A percentile compares a stretch with the other conserved stretches of the same genome.
These are phyloP conservation scores for Trichoderma sp. DNA, from an alignment of 2,329 filamentous ascomycete genomes.

Conservation along the genomic window DNA sequence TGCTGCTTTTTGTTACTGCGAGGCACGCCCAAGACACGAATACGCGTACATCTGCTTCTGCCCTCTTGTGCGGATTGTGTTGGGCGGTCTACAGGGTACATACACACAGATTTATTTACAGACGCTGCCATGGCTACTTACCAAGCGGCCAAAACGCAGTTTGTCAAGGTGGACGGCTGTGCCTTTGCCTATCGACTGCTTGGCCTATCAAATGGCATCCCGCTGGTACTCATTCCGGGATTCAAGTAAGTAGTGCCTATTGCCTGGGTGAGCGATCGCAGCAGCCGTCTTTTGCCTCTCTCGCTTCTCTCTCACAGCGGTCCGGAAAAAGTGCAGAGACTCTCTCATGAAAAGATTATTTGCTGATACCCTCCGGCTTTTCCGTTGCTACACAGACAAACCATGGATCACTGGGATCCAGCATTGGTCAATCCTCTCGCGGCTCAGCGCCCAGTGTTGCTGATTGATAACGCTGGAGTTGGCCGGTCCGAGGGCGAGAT, in stretches of 20 bases:
- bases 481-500: slow-evolving; percentile 51
- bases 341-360: background rate
- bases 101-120: background rate
- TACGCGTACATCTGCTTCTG: background rate
- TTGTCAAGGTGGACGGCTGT: slow-evolving; percentile 39
- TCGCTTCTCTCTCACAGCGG: background rate
- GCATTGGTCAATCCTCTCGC: slow-evolving; percentile 51
- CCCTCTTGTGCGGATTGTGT: background rate
- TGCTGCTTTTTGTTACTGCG: background rate
- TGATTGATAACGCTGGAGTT: slow-evolving; percentile 54
- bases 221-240: slow-evolving; percentile 40
- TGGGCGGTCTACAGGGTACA: background rate
- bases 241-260: slow-evolving; percentile 36
- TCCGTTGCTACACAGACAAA: slow-evolving; percentile 36
- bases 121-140: slow-evolving; percentile 37
- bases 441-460: slow-evolving; percentile 46
- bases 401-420: slow-evolving; percentile 49
- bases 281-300: background rate
- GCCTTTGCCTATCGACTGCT: slow-evolving; percentile 42
- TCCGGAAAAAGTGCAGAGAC: background rate
- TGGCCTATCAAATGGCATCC: slow-evolving; percentile 38
- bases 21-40: no score
- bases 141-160: slow-evolving; percentile 37
- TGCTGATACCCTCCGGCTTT: slow-evolving; percentile 8
- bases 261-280: slow-evolving; percentile 15